Base-by-base conservation (phyloP, 139 green algal species). In the Astrephomene gubernaculifera region DNA sequence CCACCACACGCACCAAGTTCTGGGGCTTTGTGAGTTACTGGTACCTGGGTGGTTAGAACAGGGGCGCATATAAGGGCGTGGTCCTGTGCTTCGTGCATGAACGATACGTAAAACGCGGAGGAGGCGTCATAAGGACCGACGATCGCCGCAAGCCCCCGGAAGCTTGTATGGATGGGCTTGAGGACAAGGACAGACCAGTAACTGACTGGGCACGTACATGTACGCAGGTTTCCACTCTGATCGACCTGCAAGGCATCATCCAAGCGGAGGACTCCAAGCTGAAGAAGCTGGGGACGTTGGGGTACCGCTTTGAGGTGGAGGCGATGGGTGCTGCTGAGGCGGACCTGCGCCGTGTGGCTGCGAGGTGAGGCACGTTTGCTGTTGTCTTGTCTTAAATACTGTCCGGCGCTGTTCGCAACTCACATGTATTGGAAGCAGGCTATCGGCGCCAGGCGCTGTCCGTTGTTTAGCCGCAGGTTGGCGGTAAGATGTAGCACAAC, bases 1-100 rank as follows among this genome's bases (percentile, higher is more conserved):
- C 64, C 12, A 57, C 79, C 24, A 68, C 65, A 0, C 21, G 79
- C 1, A 69, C 27, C 2, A 63, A 52, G 49, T 71, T 78, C 36
- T 86, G 79, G 79, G 79, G 79, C 78, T 65, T 84, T 65, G 78
- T 84, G 31, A 83, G 76, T 63, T 4, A 35, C 6, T n/a, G 9
- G n/a, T n/a, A n/a, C n/a, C n/a, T n/a, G n/a, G n/a, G n/a, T n/a
- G n/a, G n/a, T n/a, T n/a, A n/a, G n/a, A n/a, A n/a, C n/a, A n/a
- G n/a, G n/a, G n/a, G n/a, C n/a, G n/a, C n/a, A n/a, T n/a, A n/a
- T n/a, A n/a, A n/a, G n/a, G n/a, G n/a, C n/a, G n/a, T n/a, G n/a
- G n/a, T n/a, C n/a, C n/a, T n/a, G n/a, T n/a, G n/a, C n/a, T n/a
- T n/a, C n/a, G n/a, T n/a, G n/a, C n/a, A n/a, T n/a, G n/a, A n/a